phyloP scores from a whole-genome alignment of 495 filamentous ascomycete genomes.

The Aspergillus diversus region DNA sequence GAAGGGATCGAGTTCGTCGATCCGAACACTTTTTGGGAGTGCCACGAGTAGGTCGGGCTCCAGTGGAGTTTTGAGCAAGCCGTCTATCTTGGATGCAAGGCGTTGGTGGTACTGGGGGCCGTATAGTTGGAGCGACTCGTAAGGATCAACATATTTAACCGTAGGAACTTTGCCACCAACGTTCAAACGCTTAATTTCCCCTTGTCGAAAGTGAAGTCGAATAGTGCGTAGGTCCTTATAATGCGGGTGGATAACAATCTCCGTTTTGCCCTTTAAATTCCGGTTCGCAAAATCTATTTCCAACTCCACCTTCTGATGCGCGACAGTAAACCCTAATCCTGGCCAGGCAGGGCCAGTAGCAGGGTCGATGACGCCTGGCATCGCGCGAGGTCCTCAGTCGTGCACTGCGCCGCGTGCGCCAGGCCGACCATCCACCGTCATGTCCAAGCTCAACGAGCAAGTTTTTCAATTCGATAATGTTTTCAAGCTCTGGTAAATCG shows the following conservation, averaged over 20 bases:
- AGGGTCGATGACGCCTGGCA: slow-evolving; percentile 52
- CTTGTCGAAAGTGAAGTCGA: slow-evolving; percentile 83
- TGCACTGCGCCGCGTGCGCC: slow-evolving; percentile 48
- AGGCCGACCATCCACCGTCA: slow-evolving; percentile 44
- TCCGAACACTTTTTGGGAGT: slow-evolving; percentile 66
- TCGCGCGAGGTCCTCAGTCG: slow-evolving; percentile 45
- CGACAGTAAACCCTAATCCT: slow-evolving; percentile 60
- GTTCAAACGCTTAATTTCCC: slow-evolving; percentile 67
- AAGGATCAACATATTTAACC: slow-evolving; percentile 71
- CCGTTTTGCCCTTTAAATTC: slow-evolving; percentile 75
- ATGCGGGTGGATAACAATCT: slow-evolving; percentile 76
- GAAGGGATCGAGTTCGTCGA: slow-evolving; percentile 64
- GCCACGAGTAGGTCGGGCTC: slow-evolving; percentile 64
- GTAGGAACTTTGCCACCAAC: slow-evolving; percentile 69
- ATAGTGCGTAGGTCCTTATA: slow-evolving; percentile 68
- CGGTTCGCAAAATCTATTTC: slow-evolving; percentile 82
- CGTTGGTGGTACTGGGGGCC: slow-evolving; percentile 79
- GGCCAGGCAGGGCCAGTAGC: slow-evolving; percentile 37
- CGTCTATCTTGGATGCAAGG: slow-evolving; percentile 65
- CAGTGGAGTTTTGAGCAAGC: slow-evolving; percentile 59
- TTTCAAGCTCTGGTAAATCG: background rate
- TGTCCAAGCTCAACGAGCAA: slow-evolving; percentile 37
- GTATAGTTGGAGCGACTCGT: slow-evolving; percentile 67
- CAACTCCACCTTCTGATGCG: slow-evolving; percentile 84
- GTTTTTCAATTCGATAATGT: slow-evolving; percentile 4